phyloP scores from a whole-genome alignment of 768 basidiomycete genomes.

The Inosperma sp. region DNA sequence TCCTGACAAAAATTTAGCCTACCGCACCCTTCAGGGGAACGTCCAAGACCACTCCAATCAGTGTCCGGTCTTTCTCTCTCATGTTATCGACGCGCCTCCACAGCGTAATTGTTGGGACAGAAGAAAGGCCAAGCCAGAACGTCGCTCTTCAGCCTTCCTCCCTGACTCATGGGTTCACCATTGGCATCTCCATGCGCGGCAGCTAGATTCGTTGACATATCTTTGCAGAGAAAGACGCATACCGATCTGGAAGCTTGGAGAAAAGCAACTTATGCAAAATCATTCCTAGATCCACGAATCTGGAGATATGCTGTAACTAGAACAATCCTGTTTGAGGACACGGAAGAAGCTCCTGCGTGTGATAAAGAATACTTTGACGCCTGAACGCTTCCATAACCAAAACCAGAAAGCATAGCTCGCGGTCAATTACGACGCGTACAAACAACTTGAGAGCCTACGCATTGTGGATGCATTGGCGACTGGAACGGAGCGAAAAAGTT shows the following conservation, averaged over 20 bases:
- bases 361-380: conserved; percentile 58
- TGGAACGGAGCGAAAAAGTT: no score
- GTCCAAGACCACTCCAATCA: no score
- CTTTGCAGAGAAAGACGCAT: conserved; percentile 25
- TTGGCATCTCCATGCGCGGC: conserved; percentile 55
- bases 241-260: conserved; percentile 79
- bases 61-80: no score
- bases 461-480: no score
- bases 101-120: no score
- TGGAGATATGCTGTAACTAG: conserved; percentile 65
- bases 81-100: no score
- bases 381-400: conserved; percentile 72
- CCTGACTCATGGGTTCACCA: conserved; percentile 32
- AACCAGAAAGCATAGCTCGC: conserved; percentile 91
- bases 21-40: no score
- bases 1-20: no score
- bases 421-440: no score
- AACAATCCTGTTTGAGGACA: conserved; percentile 58
- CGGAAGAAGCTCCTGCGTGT: conserved; percentile 75
- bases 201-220: conserved; percentile 33
- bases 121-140: conserved; percentile 64
- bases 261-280: conserved; percentile 90
- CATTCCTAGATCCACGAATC: conserved; percentile 98
- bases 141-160: conserved; percentile 60
- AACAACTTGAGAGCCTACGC: no score